Conservation (phyloP, 805 yeast species). For the Metschnikowia noctiluminum region DNA sequence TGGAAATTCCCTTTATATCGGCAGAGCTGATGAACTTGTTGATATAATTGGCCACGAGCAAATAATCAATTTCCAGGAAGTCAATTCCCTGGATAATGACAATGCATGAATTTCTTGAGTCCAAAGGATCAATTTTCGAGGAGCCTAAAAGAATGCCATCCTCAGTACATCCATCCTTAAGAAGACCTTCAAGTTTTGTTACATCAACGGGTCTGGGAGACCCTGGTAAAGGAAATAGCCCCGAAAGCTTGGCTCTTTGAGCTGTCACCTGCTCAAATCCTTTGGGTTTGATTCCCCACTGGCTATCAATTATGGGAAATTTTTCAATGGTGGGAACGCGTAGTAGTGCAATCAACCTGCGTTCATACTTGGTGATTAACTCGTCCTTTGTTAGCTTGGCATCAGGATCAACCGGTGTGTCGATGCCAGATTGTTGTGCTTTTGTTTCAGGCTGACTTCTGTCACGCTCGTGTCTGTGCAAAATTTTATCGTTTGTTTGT, state of each 20-base stretch:
- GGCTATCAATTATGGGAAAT: slow-evolving; percentile 46
- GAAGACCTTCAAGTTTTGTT: slow-evolving; percentile 39
- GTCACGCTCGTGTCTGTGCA: slow-evolving; percentile 11
- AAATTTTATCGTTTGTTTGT: slow-evolving; percentile 2
- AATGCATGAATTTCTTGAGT: slow-evolving; percentile 32
- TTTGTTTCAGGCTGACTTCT: background rate
- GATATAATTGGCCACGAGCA: slow-evolving; percentile 42
- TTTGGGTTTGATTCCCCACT: slow-evolving; percentile 70
- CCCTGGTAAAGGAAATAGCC: slow-evolving; percentile 67
- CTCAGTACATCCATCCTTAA: slow-evolving; percentile 31
- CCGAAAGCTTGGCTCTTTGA: slow-evolving; percentile 73
- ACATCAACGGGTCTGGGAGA: slow-evolving; percentile 42
- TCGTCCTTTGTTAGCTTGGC: slow-evolving; percentile 20
- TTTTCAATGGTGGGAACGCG: slow-evolving; percentile 47
- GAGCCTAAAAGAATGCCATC: slow-evolving; percentile 30
- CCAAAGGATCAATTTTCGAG: slow-evolving; percentile 38
- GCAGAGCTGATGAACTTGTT: slow-evolving; percentile 44
- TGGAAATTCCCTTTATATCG: slow-evolving; percentile 38
- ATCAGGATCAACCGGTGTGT: slow-evolving; percentile 13
- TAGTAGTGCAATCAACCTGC: slow-evolving; percentile 30
- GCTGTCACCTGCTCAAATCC: slow-evolving; percentile 75
- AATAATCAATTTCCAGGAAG: slow-evolving; percentile 30
- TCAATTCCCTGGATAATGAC: slow-evolving; percentile 32
- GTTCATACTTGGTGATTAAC: slow-evolving; percentile 22
- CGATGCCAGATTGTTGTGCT: background rate